Conservation (phyloP, 768 basidiomycete genomes). For the Mycena belliarum region DNA sequence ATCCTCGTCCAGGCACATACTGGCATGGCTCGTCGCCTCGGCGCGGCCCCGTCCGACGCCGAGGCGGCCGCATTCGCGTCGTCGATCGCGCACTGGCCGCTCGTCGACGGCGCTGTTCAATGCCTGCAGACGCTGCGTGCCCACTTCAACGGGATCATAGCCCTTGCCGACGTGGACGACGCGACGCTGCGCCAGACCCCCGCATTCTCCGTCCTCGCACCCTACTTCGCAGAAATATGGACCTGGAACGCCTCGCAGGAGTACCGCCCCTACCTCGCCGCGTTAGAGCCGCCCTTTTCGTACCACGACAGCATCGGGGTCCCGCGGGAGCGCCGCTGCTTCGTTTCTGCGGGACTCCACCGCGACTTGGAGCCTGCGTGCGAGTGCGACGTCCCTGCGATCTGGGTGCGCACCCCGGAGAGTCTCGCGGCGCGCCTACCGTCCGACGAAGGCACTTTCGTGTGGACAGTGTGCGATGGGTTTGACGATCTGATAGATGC, state of each 20-base stretch:
- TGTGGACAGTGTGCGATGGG: too few species aligned
- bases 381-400: background rate
- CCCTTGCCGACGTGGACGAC: background rate
- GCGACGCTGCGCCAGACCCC: background rate
- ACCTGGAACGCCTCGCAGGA: background rate
- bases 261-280: background rate
- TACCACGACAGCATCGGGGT: background rate
- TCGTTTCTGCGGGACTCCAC: background rate
- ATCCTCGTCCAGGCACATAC: background rate
- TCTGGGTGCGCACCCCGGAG: slow-evolving; percentile 4
- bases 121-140: background rate
- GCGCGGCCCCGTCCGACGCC: background rate
- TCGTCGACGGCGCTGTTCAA: background rate
- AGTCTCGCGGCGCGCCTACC: too few species aligned
- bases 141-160: background rate
- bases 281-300: background rate
- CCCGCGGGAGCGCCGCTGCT: background rate
- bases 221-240: background rate
- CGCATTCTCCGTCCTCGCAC: background rate
- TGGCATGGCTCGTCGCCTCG: background rate
- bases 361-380: background rate
- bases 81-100: background rate
- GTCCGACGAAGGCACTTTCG: too few species aligned
- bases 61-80: background rate
- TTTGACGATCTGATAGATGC: too few species aligned